Percentiles rank a stretch among this genome's conserved stretches.
Conservation (phyloP, 306 rosid species). For the Cucumis melo region DNA sequence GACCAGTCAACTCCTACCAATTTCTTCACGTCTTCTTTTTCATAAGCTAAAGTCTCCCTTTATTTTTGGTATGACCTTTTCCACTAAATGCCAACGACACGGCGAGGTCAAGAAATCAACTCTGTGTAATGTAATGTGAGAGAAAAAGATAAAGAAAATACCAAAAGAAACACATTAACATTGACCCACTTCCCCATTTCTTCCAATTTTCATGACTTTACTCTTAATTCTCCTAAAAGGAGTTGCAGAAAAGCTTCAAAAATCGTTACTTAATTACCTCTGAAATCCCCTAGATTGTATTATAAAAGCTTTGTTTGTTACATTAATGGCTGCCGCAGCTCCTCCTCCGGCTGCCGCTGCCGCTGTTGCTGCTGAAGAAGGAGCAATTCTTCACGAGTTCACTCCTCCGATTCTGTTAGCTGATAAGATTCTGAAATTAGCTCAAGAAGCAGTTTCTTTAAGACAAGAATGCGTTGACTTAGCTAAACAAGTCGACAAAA, state of each 20-base stretch:
- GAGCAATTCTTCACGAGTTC: constrained; percentile 40
- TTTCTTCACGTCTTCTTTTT: neutral
- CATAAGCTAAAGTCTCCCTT: neutral
- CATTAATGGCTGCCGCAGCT: neutral
- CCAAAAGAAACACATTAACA: neutral
- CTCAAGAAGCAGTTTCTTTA: constrained; percentile 53
- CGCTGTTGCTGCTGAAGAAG: constrained; percentile 11
- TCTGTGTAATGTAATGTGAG: neutral
- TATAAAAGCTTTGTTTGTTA: neutral
- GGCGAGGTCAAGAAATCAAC: neutral
- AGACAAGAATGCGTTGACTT: constrained; percentile 45
- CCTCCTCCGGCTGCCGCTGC: neutral
- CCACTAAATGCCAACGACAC: neutral
- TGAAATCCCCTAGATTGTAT: neutral
- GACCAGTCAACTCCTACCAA: neutral
- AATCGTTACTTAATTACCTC: neutral
- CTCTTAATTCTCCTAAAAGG: neutral
- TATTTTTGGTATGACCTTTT: neutral
- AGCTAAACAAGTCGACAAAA: constrained; percentile 39
- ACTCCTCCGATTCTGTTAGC: constrained; percentile 42
- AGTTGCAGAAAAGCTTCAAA: neutral
- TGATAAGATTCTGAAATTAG: constrained; percentile 51
- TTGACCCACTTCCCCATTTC: neutral
- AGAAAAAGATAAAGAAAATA: neutral
- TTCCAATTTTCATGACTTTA: neutral